Conservation (phyloP, 2,329 filamentous ascomycete genomes). For the Talaromyces marneffei region DNA sequence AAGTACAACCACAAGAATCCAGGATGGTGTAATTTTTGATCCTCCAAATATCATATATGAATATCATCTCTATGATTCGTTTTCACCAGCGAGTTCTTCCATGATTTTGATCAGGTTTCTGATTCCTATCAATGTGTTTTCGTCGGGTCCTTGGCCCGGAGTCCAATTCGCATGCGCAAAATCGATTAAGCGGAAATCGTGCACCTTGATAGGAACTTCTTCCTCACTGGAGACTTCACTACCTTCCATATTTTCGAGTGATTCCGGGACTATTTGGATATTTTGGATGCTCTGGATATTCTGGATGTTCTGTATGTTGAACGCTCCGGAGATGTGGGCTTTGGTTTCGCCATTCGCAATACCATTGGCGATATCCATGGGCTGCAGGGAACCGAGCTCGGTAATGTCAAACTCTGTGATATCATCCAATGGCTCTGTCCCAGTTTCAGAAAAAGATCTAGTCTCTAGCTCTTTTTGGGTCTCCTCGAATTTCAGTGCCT, state of each 20-base stretch:
- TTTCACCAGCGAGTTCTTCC: constrained; percentile 50
- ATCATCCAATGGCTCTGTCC: constrained; percentile 26
- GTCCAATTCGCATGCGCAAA: constrained; percentile 90
- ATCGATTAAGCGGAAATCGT: constrained; percentile 82
- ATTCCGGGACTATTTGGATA: constrained; percentile 30
- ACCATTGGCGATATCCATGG: constrained; percentile 16
- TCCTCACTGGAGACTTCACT: constrained; percentile 53
- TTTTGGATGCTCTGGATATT: constrained; percentile 27
- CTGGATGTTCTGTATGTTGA: background rate
- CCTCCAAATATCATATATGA: background rate
- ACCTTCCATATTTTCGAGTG: constrained; percentile 39
- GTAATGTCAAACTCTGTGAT: constrained; percentile 17
- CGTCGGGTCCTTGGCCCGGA: constrained; percentile 74
- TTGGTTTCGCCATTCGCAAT: background rate
- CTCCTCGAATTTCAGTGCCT: constrained; percentile 42
- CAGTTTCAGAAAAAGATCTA: constrained; percentile 17
- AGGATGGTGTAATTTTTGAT: background rate
- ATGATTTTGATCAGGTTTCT: constrained; percentile 67
- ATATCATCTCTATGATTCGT: constrained; percentile 11
- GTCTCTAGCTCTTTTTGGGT: constrained; percentile 31
- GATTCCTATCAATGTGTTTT: constrained; percentile 73
- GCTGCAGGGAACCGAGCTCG: constrained; percentile 3
- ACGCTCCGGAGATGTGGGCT: background rate
- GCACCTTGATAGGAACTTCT: constrained; percentile 58
- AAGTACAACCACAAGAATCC: background rate